Base-by-base conservation (phyloP, 2,329 filamentous ascomycete genomes). In the Mollisia scopiformis region DNA sequence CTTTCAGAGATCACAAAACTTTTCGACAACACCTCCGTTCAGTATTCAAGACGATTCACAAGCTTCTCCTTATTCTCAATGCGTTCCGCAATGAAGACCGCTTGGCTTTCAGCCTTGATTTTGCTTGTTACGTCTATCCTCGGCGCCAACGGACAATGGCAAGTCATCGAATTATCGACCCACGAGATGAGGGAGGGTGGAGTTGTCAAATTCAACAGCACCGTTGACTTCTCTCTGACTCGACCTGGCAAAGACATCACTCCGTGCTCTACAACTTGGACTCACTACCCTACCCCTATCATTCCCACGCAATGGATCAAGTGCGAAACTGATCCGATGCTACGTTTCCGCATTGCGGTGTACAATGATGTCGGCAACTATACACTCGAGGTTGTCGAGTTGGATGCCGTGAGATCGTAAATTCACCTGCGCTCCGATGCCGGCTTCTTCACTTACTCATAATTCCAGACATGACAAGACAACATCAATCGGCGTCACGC, bases 281-380 rank as follows among this genome's bases (percentile, higher is more conserved):
- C 27, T 2, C 37, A 55, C 39, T 55, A 31, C 21, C 23, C 21
- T 2, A 30, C 27, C 14, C 19, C 35, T 43, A 6, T 11, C 3
- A 16, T 43, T 33, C 56, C 56, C 13, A 58, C 27, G 13, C 13
- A 33, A 14, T 58, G 56, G 56, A 52, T 14, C 7, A 58, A 58
- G 27, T 58, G 56, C 35, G 16, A 28, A n/a, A n/a, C n/a, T 10
- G 28, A 53, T 35, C 33, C 27, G 3, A 31, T 46, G 21, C 33
- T 58, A 11, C 21, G 56, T 25, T 58, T 41, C 19, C 31, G 49
- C 2, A 46, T 58, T 16, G 23, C 23, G 11, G 16, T n/a, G 3
- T 58, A 39, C 46, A 58, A 33, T 19, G 37, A 43, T 33, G 47
- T 35, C 6, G 30, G 56, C 13, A 58, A 46, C 27, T 58, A 53